phyloP scores from a whole-genome alignment of 176 grass and related monocot species.

The Avena eriantha region DNA sequence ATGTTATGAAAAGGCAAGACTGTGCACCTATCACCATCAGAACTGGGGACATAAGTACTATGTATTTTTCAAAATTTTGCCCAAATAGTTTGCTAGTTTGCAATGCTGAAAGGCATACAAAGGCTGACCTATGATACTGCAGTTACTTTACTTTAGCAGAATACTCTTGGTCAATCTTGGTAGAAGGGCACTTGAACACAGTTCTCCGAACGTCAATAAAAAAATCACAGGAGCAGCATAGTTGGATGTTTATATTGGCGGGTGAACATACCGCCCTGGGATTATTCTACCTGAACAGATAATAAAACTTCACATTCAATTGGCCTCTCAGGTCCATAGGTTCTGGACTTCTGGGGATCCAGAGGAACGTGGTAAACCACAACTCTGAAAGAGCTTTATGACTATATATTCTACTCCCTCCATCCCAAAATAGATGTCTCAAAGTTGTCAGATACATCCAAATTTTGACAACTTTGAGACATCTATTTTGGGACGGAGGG shows the following conservation, averaged over 20 bases:
- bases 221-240: constrained; percentile 15
- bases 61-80: constrained; percentile 4
- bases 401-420: constrained; percentile 13
- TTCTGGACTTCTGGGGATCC: constrained; percentile 23
- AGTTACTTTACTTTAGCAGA: constrained; percentile 29
- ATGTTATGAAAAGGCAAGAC: constrained; percentile 15
- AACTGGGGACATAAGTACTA: background rate
- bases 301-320: constrained; percentile 13
- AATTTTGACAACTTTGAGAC: too few species aligned
- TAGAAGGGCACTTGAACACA: background rate
- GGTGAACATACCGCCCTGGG: background rate
- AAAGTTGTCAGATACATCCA: too few species aligned
- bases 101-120: constrained; percentile 5
- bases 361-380: constrained; percentile 10
- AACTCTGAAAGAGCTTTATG: background rate
- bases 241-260: background rate
- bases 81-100: constrained; percentile 9
- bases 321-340: constrained; percentile 13
- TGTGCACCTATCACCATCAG: background rate
- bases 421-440: too few species aligned
- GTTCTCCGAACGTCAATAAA: constrained; percentile 6
- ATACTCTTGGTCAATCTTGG: constrained; percentile 5
- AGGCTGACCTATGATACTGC: background rate
- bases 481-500: too few species aligned
- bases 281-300: constrained; percentile 24